Percentiles rank a stretch among this genome's conserved stretches.
phyloP scores from a whole-genome alignment of 306 rosid species.

The Casuarina glauca region DNA sequence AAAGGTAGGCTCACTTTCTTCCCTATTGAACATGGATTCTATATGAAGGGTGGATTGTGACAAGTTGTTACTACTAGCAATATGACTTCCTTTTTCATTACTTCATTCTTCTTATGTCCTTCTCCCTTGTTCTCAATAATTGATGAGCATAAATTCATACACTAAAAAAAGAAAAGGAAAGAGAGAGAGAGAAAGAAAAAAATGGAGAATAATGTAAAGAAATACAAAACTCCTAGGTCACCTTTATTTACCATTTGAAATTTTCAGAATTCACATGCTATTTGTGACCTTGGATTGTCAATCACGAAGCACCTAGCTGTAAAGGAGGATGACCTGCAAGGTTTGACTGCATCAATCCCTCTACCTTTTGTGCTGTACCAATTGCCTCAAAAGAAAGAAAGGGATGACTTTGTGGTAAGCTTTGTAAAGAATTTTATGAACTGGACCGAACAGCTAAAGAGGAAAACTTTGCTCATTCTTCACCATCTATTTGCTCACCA shows the following conservation, averaged over 20 bases:
- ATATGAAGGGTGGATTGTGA: too few species aligned
- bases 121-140: neutral
- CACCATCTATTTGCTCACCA: conserved; percentile 1
- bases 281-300: conserved; percentile 89
- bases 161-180: neutral
- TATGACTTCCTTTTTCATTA: too few species aligned
- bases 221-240: conserved; percentile 25
- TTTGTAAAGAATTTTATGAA: conserved; percentile 9
- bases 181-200: neutral
- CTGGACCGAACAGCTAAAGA: neutral
- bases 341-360: conserved; percentile 46
- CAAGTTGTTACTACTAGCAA: too few species aligned
- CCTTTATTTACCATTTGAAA: conserved; percentile 26
- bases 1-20: conserved; percentile 56
- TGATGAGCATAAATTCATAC: conserved; percentile 1
- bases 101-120: too few species aligned
- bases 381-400: conserved; percentile 65
- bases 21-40: neutral
- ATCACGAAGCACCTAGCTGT: conserved; percentile 61
- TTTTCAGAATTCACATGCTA: conserved; percentile 83
- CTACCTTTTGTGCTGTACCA: conserved; percentile 76
- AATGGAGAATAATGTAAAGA: neutral
- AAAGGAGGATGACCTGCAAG: conserved; percentile 67
- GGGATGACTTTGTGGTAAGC: conserved; percentile 68
- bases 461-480: conserved; percentile 24